These are phyloP conservation scores for Eutypella sp. DNA, from an alignment of 2,329 filamentous ascomycete species.

Conservation along the genomic window DNA sequence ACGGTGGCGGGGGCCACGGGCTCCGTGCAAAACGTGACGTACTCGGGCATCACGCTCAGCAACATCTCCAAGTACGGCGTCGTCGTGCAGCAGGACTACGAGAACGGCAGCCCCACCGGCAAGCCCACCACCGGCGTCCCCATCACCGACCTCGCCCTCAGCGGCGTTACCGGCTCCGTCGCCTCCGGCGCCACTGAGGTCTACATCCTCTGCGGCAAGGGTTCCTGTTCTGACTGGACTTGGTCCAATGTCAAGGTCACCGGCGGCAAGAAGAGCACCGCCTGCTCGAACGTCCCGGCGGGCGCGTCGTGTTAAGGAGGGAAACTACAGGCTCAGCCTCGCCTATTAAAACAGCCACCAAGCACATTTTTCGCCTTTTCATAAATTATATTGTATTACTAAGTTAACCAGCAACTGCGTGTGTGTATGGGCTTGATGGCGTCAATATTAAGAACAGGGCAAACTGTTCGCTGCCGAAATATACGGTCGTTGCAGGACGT, in stretches of 20 bases:
- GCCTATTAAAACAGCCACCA: too few species aligned
- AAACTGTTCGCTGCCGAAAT: too few species aligned
- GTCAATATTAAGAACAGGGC: too few species aligned
- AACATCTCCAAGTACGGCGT: slow-evolving; percentile 43
- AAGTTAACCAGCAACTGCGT: too few species aligned
- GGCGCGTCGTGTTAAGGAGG: slow-evolving; percentile 19
- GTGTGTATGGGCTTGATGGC: too few species aligned
- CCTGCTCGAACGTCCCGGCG: slow-evolving; percentile 48
- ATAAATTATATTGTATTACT: too few species aligned
- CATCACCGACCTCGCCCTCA: slow-evolving; percentile 38
- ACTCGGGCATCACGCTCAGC: slow-evolving; percentile 28
- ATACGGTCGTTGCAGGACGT: too few species aligned
- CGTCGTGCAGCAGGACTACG: slow-evolving; percentile 55
- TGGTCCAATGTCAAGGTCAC: slow-evolving; percentile 31
- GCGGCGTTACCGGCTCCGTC: slow-evolving; percentile 35
- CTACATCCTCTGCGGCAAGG: slow-evolving; percentile 34
- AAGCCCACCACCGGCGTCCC: slow-evolving; percentile 41
- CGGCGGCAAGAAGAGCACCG: slow-evolving; percentile 44
- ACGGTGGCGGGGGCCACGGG: slow-evolving; percentile 48
- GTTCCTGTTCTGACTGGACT: slow-evolving; percentile 31
- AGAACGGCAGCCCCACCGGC: slow-evolving; percentile 32
- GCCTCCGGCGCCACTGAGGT: slow-evolving; percentile 23
- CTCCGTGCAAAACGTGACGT: slow-evolving; percentile 31
- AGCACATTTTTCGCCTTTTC: too few species aligned
- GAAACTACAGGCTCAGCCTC: too few species aligned